A percentile compares a stretch with the other conserved stretches of the same genome.
phyloP scores from a whole-genome alignment of 495 filamentous ascomycete genomes.

The Daldinia loculata region DNA sequence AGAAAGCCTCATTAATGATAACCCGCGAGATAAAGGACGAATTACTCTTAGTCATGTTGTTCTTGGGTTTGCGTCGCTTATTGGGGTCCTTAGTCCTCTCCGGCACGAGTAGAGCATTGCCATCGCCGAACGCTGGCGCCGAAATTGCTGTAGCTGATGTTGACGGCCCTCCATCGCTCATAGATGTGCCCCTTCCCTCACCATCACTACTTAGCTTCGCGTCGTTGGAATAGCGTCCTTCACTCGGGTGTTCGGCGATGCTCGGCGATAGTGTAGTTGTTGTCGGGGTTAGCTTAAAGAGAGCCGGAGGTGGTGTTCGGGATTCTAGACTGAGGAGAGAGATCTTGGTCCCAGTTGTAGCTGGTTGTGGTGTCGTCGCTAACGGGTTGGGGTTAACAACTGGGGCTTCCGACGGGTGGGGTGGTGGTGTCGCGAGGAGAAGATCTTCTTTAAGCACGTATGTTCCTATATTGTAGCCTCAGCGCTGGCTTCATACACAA shows the following conservation, averaged over 20 bases:
- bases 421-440: conserved; percentile 90
- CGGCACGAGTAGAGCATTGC: conserved; percentile 73
- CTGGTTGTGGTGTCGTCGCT: conserved; percentile 80
- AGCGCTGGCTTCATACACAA: conserved; percentile 13
- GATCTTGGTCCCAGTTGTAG: conserved; percentile 85
- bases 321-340: conserved; percentile 75
- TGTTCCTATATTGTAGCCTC: conserved; percentile 65
- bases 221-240: conserved; percentile 69
- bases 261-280: conserved; percentile 54
- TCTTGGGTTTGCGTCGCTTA: conserved; percentile 92
- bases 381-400: conserved; percentile 87
- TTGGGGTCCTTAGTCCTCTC: conserved; percentile 73
- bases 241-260: conserved; percentile 67
- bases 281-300: conserved; percentile 55
- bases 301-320: conserved; percentile 64
- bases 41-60: conserved; percentile 96
- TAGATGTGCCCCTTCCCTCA: conserved; percentile 54
- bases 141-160: conserved; percentile 46
- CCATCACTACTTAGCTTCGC: conserved; percentile 56
- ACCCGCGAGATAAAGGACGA: conserved; percentile 95
- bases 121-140: conserved; percentile 84
- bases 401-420: conserved; percentile 92
- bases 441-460: conserved; percentile 90
- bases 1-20: conserved; percentile 84
- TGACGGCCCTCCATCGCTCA: conserved; percentile 50